These are phyloP conservation scores for Aciculoconidium aculeatum DNA, from an alignment of 805 yeast genomes.

Conservation along the genomic window DNA sequence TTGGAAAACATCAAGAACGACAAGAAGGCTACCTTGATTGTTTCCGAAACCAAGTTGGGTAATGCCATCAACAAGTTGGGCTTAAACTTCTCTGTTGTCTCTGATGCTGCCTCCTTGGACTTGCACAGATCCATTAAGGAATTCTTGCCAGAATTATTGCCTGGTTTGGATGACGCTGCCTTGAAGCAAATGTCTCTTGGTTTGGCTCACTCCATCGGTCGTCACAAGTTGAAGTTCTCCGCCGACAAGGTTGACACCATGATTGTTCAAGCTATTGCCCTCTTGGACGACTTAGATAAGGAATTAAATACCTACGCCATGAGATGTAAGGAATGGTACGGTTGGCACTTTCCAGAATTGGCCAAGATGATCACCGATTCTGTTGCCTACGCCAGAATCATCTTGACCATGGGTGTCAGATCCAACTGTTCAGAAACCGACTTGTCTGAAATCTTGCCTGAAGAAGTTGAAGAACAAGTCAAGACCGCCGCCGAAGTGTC, in stretches of 20 bases:
- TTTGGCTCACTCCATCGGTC: constrained; percentile 97
- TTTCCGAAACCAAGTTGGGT: constrained; percentile 92
- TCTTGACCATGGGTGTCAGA: constrained; percentile 90
- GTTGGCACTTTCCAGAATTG: constrained; percentile 99
- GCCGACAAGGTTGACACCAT: constrained; percentile 98
- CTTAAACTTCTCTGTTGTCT: constrained; percentile 77
- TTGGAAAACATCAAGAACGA: constrained; percentile 72
- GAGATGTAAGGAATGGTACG: constrained; percentile 99
- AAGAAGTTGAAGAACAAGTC: constrained; percentile 50
- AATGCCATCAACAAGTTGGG: constrained; percentile 95
- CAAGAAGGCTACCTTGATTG: constrained; percentile 82
- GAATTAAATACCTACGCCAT: constrained; percentile 97
- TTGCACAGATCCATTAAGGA: constrained; percentile 94
- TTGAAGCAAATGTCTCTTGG: constrained; percentile 94
- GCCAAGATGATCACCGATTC: constrained; percentile 96
- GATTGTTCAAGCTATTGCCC: constrained; percentile 98
- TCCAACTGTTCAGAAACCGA: constrained; percentile 87
- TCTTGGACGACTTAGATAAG: constrained; percentile 94
- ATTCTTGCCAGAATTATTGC: constrained; percentile 86
- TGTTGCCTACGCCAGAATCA: constrained; percentile 91
- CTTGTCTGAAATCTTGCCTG: constrained; percentile 47
- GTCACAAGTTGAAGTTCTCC: constrained; percentile 94
- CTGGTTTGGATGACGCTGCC: constrained; percentile 84
- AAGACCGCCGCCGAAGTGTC: constrained; percentile 97
- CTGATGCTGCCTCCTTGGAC: constrained; percentile 93